Conservation (phyloP, 208 protist genomes). For the Leishmania tropica region DNA sequence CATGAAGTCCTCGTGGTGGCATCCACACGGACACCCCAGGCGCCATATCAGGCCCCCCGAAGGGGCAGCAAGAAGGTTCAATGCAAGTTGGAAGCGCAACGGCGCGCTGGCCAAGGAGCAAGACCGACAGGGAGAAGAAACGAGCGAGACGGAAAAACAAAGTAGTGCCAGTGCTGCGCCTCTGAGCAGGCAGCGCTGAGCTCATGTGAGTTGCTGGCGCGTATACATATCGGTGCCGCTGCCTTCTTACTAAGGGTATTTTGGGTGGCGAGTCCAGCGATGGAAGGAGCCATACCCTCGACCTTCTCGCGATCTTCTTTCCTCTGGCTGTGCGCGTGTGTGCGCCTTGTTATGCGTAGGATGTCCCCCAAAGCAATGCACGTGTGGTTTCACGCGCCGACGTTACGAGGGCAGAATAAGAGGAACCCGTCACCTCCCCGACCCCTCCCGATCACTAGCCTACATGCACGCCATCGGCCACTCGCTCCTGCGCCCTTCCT, state of each 20-base stretch:
- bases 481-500: too few relatives aligned
- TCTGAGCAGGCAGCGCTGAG: background rate
- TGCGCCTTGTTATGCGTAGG: background rate
- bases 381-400: background rate
- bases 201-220: background rate
- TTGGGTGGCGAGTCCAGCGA: background rate
- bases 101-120: background rate
- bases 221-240: background rate
- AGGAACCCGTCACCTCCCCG: background rate
- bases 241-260: background rate
- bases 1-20: background rate
- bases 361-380: background rate
- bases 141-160: background rate
- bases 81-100: too few relatives aligned
- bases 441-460: too few relatives aligned
- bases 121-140: background rate
- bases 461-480: too few relatives aligned
- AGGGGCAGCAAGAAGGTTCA: background rate
- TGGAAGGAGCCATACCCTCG: background rate
- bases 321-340: background rate
- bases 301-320: background rate
- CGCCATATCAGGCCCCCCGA: background rate
- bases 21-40: background rate
- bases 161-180: background rate
- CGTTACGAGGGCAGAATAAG: background rate